Percentiles rank a stretch among this genome's conserved stretches.
phyloP scores from a whole-genome alignment of 2,329 filamentous ascomycete genomes.

The Rhynchosporium secalis region DNA sequence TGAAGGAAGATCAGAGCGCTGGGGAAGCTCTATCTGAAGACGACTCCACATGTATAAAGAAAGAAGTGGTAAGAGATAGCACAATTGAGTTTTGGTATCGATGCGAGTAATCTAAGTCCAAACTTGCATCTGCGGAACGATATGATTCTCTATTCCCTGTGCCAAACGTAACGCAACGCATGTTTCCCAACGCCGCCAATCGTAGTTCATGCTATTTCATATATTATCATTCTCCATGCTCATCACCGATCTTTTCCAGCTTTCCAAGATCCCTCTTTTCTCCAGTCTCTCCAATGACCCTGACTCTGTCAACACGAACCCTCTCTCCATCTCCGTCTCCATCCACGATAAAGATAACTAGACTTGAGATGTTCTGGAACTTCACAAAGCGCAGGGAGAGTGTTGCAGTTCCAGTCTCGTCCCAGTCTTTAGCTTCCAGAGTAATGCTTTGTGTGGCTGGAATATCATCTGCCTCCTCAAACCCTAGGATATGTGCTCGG shows the following conservation, averaged over 20 bases:
- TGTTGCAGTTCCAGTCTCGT: slow-evolving; percentile 70
- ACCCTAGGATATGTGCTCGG: slow-evolving; percentile 84
- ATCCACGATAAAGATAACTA: slow-evolving; percentile 87
- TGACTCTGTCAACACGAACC: slow-evolving; percentile 76
- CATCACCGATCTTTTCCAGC: slow-evolving; percentile 89
- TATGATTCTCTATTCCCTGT: slow-evolving; percentile 16
- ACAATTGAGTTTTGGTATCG: neutral
- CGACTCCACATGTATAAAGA: neutral
- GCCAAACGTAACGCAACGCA: slow-evolving; percentile 12
- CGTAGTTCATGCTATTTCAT: slow-evolving; percentile 21
- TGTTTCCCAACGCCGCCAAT: slow-evolving; percentile 30
- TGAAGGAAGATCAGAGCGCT: neutral
- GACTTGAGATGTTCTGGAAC: slow-evolving; percentile 87
- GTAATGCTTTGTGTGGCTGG: slow-evolving; percentile 77
- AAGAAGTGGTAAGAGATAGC: neutral
- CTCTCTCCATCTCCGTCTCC: slow-evolving; percentile 82
- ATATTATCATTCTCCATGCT: slow-evolving; percentile 45
- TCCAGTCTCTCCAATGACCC: slow-evolving; percentile 83
- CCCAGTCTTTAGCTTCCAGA: slow-evolving; percentile 77
- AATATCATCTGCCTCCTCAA: slow-evolving; percentile 90
- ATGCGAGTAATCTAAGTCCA: slow-evolving; percentile 16
- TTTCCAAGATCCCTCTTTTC: slow-evolving; percentile 93
- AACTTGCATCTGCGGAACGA: slow-evolving; percentile 15
- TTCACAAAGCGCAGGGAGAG: slow-evolving; percentile 86
- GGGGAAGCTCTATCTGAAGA: neutral